Conservation (phyloP, 805 yeast species). For the Candida glaebosa region DNA sequence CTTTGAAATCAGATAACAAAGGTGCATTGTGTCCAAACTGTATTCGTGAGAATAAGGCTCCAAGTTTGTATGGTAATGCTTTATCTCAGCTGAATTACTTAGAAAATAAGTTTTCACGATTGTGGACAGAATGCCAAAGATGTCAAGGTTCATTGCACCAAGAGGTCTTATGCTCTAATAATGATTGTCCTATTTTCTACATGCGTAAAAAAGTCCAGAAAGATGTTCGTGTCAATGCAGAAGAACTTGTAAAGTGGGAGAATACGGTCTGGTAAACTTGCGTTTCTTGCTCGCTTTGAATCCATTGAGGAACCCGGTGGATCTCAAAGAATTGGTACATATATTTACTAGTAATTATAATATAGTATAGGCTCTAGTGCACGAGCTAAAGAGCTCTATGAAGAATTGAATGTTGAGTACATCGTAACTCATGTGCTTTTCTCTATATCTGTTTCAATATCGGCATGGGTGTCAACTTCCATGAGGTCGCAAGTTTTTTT, state of each 20-base stretch:
- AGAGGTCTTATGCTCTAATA: conserved; percentile 91
- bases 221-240: conserved; percentile 55
- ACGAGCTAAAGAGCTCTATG: no score
- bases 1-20: conserved; percentile 55
- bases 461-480: background rate
- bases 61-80: conserved; percentile 77
- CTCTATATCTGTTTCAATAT: background rate
- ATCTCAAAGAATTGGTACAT: no score
- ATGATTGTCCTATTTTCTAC: conserved; percentile 96
- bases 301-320: no score
- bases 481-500: background rate
- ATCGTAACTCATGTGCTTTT: background rate
- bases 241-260: conserved; percentile 66
- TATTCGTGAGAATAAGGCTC: conserved; percentile 63
- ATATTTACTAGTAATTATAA: no score
- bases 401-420: no score
- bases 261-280: conserved; percentile 46
- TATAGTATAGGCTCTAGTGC: no score
- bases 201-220: conserved; percentile 89
- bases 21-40: conserved; percentile 85
- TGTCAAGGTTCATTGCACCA: conserved; percentile 96
- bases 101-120: conserved; percentile 76
- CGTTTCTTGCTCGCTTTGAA: no score
- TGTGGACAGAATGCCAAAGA: conserved; percentile 98
- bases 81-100: conserved; percentile 74